Evolutionary conservation across 805 yeast genomes (phyloP).

Genomic region (Scheffersomyces lignosus): DNA sequence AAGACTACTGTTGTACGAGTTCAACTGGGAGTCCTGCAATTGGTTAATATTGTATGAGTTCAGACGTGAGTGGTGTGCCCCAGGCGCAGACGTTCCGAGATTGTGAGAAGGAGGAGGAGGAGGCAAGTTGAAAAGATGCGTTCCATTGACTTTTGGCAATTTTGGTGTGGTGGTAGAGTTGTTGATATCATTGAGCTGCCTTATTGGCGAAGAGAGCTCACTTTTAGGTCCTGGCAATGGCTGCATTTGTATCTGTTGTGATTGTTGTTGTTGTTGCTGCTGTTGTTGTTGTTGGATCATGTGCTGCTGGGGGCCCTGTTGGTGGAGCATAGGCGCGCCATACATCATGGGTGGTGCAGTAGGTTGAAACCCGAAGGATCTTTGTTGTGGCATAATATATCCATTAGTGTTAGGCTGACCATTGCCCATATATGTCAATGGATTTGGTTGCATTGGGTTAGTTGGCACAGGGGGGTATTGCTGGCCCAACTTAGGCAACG

Average conservation of each 20-base stretch:
- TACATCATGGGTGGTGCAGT: slow-evolving; percentile 23
- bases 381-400: slow-evolving; percentile 5
- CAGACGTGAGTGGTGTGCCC: slow-evolving; percentile 27
- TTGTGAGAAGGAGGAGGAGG: slow-evolving; percentile 28
- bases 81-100: slow-evolving; percentile 16
- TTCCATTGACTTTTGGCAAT: slow-evolving; percentile 29
- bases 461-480: slow-evolving; percentile 13
- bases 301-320: slow-evolving; percentile 7
- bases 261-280: slow-evolving; percentile 8
- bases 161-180: slow-evolving; percentile 29
- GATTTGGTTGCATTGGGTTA: slow-evolving; percentile 20
- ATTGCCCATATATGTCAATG: slow-evolving; percentile 17
- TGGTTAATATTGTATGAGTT: slow-evolving; percentile 22
- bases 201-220: slow-evolving; percentile 42
- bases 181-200: slow-evolving; percentile 19
- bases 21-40: slow-evolving; percentile 4
- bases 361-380: slow-evolving; percentile 16
- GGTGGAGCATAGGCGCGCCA: slow-evolving; percentile 19
- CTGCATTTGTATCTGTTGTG: slow-evolving; percentile 3
- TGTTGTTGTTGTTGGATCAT: slow-evolving; percentile 5
- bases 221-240: slow-evolving; percentile 28
- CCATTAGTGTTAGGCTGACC: slow-evolving; percentile 9
- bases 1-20: slow-evolving; percentile 7
- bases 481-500: slow-evolving; percentile 21
- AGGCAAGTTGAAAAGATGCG: slow-evolving; percentile 30